phyloP scores from a whole-genome alignment of 1,284 basidiomycete species.

The Cystobasidium pallidum region DNA sequence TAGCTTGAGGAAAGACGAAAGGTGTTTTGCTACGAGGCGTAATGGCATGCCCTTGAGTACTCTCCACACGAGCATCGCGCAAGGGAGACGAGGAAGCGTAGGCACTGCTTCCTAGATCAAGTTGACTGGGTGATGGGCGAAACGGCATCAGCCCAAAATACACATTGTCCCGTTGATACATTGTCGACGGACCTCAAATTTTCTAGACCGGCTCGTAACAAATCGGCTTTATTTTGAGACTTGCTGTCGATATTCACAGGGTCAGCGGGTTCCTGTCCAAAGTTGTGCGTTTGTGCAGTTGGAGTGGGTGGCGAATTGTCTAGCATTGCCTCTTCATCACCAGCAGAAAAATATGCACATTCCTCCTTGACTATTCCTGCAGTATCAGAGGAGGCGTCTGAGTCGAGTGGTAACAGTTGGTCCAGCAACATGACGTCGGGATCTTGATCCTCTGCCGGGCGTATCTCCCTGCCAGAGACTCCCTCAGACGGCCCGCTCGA shows the following conservation, averaged over 20 bases:
- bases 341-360: not conserved
- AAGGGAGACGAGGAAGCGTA: not conserved
- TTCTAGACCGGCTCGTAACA: conserved; percentile 4
- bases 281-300: not conserved
- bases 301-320: conserved; percentile 23
- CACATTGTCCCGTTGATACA: not conserved
- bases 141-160: no score
- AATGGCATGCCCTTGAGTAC: not conserved
- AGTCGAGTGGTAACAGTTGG: conserved; percentile 35
- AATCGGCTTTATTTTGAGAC: not conserved
- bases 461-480: not conserved
- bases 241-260: no score
- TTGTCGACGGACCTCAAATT: not conserved
- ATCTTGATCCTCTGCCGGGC: conserved; percentile 44
- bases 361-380: not conserved
- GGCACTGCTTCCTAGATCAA: not conserved
- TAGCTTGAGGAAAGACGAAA: conserved; percentile 8
- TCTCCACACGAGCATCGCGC: not conserved
- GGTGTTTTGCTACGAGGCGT: not conserved
- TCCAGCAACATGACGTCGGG: conserved; percentile 30
- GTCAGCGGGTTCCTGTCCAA: not conserved
- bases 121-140: not conserved
- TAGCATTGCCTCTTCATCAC: conserved; percentile 9
- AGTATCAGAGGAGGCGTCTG: conserved; percentile 7
- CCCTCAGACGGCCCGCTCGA: not conserved